Base-by-base conservation (phyloP, 1,139 yeast species). In the Wickerhamiella pararugosa region DNA sequence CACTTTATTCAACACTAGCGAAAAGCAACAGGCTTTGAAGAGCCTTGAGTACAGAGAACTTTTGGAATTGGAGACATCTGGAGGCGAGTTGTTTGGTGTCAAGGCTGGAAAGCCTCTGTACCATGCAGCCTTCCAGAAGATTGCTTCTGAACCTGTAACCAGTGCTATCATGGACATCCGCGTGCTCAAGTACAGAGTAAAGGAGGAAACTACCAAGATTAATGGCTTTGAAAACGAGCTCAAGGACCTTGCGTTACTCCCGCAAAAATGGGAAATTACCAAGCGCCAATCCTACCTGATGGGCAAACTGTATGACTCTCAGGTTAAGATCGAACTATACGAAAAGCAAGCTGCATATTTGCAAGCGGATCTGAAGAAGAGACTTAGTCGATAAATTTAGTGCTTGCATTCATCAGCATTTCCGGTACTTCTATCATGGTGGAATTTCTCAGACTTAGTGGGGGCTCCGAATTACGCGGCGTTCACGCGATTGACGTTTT, bases 91-190 rank as follows among this genome's bases (percentile, higher is more conserved):
- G 32, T 65, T 68, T 40, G 70, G 71, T 6, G 71, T 90, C 29
- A 61, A 65, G 31, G 83, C 93, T 1, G 94, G 95, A 0, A 76
- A 87, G 53, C 98, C 98, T 1, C 64, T 90, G 25, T 87, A 68
- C 58, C 71, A 72, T 47, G 84, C 90, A 0, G 95, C 97, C 0
- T 90, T 90, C 63, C 57, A 66, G 44, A 70, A 73, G 44, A 66
- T 90, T 54, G 69, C 77, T 4, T 54, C 65, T 1, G 90, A 84
- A 56, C 54, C 64, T 10, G 69, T 70, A 32, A 63, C 82, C 7
- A 71, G 66, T 47, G 75, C 74, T 26, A 66, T 75, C 25, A 70
- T 82, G 60, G 94, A 84, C 56, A 67, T 77, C 2, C 70, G 73
- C 29, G 75, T 76, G 49, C 62, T 79, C 41, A 63, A 66, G 40